These are phyloP conservation scores for Sporothrix mexicana DNA, from an alignment of 2,329 filamentous ascomycete genomes.

Conservation along the genomic window DNA sequence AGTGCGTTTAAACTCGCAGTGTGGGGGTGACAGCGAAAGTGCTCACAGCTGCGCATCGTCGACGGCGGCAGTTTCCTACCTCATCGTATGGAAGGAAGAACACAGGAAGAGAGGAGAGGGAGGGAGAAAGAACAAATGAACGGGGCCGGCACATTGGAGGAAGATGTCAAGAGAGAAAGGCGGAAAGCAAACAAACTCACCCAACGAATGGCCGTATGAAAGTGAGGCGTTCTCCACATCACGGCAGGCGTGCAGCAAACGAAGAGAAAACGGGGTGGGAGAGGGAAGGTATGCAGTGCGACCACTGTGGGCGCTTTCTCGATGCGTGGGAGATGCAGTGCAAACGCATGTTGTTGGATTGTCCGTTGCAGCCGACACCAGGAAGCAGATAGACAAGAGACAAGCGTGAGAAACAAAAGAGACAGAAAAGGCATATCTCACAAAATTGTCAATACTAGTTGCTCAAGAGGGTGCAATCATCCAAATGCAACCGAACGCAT, in stretches of 20 bases:
- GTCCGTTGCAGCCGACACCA: background rate
- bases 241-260: background rate
- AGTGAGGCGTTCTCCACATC: background rate
- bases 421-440: background rate
- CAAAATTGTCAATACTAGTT: no score
- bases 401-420: background rate
- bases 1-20: background rate
- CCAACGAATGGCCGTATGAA: background rate
- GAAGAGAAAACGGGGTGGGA: background rate
- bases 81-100: background rate
- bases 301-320: conserved; percentile 16
- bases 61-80: background rate
- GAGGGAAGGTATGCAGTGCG: conserved; percentile 7
- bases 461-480: background rate
- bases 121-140: background rate
- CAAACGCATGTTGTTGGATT: conserved; percentile 5
- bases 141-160: background rate
- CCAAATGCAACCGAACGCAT: conserved; percentile 26
- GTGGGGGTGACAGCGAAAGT: conserved; percentile 3
- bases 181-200: background rate
- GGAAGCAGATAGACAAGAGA: background rate
- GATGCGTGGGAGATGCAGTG: background rate
- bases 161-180: background rate
- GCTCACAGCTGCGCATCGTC: background rate
- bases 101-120: background rate